Evolutionary conservation across 2,329 filamentous ascomycete species (phyloP).

Genomic region (Aspergillus nomiae): DNA sequence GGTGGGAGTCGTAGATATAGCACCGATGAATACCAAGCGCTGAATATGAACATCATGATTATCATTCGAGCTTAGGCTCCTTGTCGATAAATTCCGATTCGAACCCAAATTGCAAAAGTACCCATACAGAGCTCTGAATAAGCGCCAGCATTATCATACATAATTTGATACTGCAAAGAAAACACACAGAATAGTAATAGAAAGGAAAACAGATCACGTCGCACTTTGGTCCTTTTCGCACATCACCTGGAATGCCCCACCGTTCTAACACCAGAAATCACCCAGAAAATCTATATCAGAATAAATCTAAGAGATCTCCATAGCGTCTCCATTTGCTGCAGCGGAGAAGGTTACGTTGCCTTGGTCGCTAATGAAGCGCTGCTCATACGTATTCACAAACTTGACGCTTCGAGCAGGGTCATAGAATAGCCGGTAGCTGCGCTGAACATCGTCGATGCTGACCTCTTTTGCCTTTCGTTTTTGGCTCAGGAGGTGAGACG

Average conservation of each 20-base stretch:
- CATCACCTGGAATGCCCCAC: conserved; percentile 11
- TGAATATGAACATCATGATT: conserved; percentile 24
- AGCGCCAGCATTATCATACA: conserved; percentile 44
- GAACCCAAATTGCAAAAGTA: conserved; percentile 23
- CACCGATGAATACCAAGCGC: conserved; percentile 11
- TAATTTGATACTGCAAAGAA: conserved; percentile 32
- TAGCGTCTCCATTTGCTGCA: conserved; percentile 60
- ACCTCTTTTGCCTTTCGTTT: conserved; percentile 87
- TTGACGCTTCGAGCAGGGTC: conserved; percentile 84
- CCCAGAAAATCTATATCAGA: conserved; percentile 9
- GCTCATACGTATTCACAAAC: conserved; percentile 88
- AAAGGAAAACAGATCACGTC: conserved; percentile 18
- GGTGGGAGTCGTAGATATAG: conserved; percentile 9
- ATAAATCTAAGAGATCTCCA: conserved; percentile 63
- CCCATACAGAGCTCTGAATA: conserved; percentile 28
- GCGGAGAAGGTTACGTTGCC: conserved; percentile 73
- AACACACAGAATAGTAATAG: conserved; percentile 21
- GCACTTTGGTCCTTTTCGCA: conserved; percentile 15
- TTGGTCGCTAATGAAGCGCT: conserved; percentile 85
- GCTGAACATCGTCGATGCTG: conserved; percentile 82
- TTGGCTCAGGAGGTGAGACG: conserved; percentile 80
- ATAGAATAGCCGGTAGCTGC: conserved; percentile 92
- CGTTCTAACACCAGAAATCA: conserved; percentile 15
- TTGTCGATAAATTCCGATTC: conserved; percentile 26
- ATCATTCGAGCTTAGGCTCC: conserved; percentile 21